These are phyloP conservation scores for Trichomonascaceae sp. DNA, from an alignment of 1,139 yeast species.

Conservation along the genomic window DNA sequence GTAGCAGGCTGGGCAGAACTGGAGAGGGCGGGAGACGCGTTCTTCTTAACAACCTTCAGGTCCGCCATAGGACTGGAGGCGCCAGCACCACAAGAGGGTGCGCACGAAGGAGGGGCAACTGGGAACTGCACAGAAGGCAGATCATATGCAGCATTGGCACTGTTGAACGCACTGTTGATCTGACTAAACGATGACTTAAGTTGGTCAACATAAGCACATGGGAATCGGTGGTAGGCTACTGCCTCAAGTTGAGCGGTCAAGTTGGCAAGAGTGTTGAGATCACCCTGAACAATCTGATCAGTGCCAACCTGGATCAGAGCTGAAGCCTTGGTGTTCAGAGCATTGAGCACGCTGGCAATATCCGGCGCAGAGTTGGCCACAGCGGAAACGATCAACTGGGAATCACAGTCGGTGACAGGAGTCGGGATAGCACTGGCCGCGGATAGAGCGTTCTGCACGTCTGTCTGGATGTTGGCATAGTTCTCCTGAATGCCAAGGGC, in stretches of 20 bases:
- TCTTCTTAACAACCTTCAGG: no score
- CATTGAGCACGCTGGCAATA: no score
- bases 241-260: conserved; percentile 7
- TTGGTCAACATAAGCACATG: conserved; percentile 6
- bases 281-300: conserved; percentile 12
- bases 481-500: no score
- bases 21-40: no score
- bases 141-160: conserved; percentile 6
- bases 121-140: conserved; percentile 5
- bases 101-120: conserved; percentile 5
- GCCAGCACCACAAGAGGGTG: conserved; percentile 5
- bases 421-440: conserved; percentile 6
- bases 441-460: conserved; percentile 5
- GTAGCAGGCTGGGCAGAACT: no score
- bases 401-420: no score
- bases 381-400: no score
- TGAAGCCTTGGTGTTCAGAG: conserved; percentile 12
- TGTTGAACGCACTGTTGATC: conserved; percentile 9
- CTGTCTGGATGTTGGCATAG: no score
- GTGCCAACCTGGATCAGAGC: conserved; percentile 12
- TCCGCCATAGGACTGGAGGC: conserved; percentile 8
- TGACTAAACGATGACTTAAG: conserved; percentile 5
- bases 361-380: conserved; percentile 3
- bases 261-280: conserved; percentile 7
- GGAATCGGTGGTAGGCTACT: conserved; percentile 7